A percentile compares a stretch with the other conserved stretches of the same genome.
Conservation (phyloP, 140 eudicot species). For the Senecio squalidus region DNA sequence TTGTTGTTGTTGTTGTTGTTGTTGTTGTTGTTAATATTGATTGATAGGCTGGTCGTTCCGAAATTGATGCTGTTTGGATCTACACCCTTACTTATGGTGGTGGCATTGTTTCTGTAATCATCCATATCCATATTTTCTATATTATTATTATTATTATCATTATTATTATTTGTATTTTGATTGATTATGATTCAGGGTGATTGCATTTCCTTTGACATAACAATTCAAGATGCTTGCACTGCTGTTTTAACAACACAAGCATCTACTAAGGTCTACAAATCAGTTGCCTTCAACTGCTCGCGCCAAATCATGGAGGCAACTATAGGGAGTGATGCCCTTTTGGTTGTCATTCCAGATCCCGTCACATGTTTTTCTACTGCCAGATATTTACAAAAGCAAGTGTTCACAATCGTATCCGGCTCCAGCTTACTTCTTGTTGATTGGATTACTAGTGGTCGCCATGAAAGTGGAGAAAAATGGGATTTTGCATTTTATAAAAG, state of each 20-base stretch:
- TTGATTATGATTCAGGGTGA: constrained; percentile 53
- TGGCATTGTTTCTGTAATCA: constrained; percentile 85
- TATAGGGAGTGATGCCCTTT: constrained; percentile 65
- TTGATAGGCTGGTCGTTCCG: constrained; percentile 62
- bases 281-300: constrained; percentile 68
- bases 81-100: constrained; percentile 96
- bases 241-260: constrained; percentile 94
- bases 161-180: neutral
- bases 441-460: constrained; percentile 98
- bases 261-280: constrained; percentile 89
- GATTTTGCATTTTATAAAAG: constrained; percentile 66
- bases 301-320: constrained; percentile 65
- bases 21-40: neutral
- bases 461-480: constrained; percentile 97
- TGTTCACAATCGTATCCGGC: constrained; percentile 44
- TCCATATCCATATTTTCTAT: constrained; percentile 5
- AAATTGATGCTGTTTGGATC: constrained; percentile 87
- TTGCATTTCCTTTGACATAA: constrained; percentile 42
- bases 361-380: constrained; percentile 94
- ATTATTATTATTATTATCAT: neutral
- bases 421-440: constrained; percentile 88
- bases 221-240: constrained; percentile 71
- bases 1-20: too few species aligned
- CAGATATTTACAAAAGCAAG: constrained; percentile 76
- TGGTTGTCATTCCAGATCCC: constrained; percentile 93